Evolutionary conservation across 371 early-diverging fungal genomes (phyloP), one percentile per base, ranked within the genome.

Genomic region (Mortierella sp.): DNA sequence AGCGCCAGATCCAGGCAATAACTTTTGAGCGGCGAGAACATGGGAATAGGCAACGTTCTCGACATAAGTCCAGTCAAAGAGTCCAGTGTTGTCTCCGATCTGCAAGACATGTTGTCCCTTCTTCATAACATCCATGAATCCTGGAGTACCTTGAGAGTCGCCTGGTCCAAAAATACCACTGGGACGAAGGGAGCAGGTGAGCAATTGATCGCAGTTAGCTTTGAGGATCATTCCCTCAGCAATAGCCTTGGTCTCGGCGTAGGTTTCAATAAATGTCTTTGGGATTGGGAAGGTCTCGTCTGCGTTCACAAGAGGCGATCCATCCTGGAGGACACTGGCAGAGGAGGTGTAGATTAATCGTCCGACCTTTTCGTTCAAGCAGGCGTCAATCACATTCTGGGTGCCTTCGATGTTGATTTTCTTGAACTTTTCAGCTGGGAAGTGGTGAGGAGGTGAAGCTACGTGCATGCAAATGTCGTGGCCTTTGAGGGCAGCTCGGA

Each of bases 111-210:
- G 88, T 84, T 90, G 88, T 4, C 95, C 94, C 78, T 90, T 88
- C 74, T 90, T 87, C 70, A 92, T 88, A 0, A 94, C 93, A 73
- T 92, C 89, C 77, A 96, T 70, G 75, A 95, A 88, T 12, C 94
- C 94, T 0, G 93, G 94, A 43, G 93, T 90, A n/a, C 89, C 79
- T 78, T 96, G 97, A 64, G 91, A 87, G 81, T 98, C 98, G 20
- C 96, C 92, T 37, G 97, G 97, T 0, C 98, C 98, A 83, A 96
- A 97, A 68, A 98, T 96, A 5, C 96, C 97, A 28, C 95, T 94
- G 2, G 98, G 97, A 6, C 98, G 92, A 16, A 98, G 77, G 0
- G 94, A 88, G 52, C 92, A 90, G 12, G 97, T 97, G 24, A 89
- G 84, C 60, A 97, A 84, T 0, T 90, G 91, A 40, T 84, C 85